Evolutionary conservation across 2,329 filamentous ascomycete species (phyloP).

Genomic region (Coniosporium tulheliwenetii): DNA sequence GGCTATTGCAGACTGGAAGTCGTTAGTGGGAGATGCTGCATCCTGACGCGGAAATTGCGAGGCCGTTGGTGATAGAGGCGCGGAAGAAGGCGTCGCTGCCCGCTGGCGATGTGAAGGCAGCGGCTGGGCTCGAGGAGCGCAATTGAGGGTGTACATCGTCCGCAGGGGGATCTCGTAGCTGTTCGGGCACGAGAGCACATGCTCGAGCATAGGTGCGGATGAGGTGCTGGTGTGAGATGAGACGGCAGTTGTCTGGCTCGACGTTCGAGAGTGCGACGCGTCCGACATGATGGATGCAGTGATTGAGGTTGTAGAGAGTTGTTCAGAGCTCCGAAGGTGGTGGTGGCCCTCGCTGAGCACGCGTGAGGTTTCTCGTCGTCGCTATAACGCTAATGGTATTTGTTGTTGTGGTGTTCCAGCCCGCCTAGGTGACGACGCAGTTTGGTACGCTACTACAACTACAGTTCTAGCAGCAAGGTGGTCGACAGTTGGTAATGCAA

Average conservation of each 20-base stretch:
- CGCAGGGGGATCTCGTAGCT: conserved; percentile 51
- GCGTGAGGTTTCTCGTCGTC: too few species aligned
- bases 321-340: too few species aligned
- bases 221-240: background rate
- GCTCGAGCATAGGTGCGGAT: conserved; percentile 32
- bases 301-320: too few species aligned
- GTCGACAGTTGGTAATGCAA: too few species aligned
- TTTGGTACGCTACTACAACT: too few species aligned
- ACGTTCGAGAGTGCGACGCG: too few species aligned
- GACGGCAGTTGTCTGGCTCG: background rate
- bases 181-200: conserved; percentile 43
- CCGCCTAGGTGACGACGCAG: too few species aligned
- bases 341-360: too few species aligned
- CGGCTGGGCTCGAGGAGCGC: conserved; percentile 32
- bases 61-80: conserved; percentile 19
- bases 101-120: conserved; percentile 21
- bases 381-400: too few species aligned
- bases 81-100: conserved; percentile 15
- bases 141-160: conserved; percentile 54
- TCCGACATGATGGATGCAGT: too few species aligned
- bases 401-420: too few species aligned
- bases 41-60: conserved; percentile 16
- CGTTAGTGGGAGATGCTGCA: conserved; percentile 21
- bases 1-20: conserved; percentile 35
- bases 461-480: too few species aligned